Conservation (phyloP, 768 basidiomycete genomes). For the Leucosporidium yakuticum region DNA sequence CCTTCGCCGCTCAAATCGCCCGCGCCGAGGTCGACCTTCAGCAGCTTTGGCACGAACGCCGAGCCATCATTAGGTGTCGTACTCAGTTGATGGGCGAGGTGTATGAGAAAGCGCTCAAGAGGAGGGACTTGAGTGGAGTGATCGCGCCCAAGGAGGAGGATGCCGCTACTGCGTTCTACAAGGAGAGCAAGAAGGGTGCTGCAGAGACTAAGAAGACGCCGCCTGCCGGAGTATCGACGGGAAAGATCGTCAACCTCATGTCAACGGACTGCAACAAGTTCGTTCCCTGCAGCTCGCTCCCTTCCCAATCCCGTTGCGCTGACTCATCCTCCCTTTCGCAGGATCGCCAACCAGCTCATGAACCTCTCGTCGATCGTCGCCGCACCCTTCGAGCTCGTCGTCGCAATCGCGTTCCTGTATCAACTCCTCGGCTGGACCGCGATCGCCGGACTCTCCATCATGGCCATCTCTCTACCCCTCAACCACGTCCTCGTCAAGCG, state of each 20-base stretch:
- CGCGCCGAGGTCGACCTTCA: slow-evolving; percentile 31
- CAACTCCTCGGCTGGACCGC: slow-evolving; percentile 31
- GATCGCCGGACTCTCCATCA: slow-evolving; percentile 28
- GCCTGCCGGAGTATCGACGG: slow-evolving; percentile 18
- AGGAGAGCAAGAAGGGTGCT: neutral
- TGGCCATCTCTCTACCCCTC: slow-evolving; percentile 30
- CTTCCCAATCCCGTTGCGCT: too few relatives aligned
- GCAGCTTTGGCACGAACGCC: slow-evolving; percentile 25
- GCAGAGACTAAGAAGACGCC: slow-evolving; percentile 1
- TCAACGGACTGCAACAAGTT: slow-evolving; percentile 1
- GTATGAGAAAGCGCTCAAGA: slow-evolving; percentile 32
- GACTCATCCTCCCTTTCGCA: neutral
- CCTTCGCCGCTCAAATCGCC: slow-evolving; percentile 29
- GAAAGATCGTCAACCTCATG: slow-evolving; percentile 24
- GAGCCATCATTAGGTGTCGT: slow-evolving; percentile 14
- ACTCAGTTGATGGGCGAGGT: slow-evolving; percentile 26
- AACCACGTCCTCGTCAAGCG: slow-evolving; percentile 27
- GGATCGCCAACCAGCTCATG: slow-evolving; percentile 25
- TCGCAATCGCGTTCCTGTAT: slow-evolving; percentile 31
- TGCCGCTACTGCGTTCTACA: too few relatives aligned
- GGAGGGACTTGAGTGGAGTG: slow-evolving; percentile 22
- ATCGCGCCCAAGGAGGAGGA: slow-evolving; percentile 6
- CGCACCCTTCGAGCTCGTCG: slow-evolving; percentile 2
- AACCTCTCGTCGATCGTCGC: slow-evolving; percentile 19
- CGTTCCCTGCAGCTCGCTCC: too few relatives aligned